A percentile compares a stretch with the other conserved stretches of the same genome.
Conservation (phyloP, 2,329 filamentous ascomycete genomes). For the Diplodia corticola region DNA sequence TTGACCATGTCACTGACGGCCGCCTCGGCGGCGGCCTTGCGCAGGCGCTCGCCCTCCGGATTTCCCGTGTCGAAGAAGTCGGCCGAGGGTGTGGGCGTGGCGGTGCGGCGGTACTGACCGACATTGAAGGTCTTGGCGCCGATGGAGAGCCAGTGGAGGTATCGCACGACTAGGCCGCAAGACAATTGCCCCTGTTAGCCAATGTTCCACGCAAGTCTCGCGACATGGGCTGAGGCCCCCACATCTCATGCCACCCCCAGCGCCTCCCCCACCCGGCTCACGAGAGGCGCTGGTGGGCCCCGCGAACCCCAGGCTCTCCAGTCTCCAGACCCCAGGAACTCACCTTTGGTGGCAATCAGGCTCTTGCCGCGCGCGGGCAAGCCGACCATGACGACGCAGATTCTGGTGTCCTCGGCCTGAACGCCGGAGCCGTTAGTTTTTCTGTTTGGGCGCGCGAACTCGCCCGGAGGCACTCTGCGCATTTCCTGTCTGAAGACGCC, state of each 20-base stretch:
- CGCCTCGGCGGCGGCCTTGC: conserved; percentile 84
- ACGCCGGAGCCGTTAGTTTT: conserved; percentile 65
- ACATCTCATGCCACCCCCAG: conserved; percentile 19
- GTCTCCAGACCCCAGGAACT: conserved; percentile 30
- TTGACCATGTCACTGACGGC: conserved; percentile 90
- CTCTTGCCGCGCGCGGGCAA: conserved; percentile 95
- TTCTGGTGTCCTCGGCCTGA: conserved; percentile 92
- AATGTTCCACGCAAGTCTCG: neutral
- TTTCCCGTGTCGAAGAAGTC: conserved; percentile 96
- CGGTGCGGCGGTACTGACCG: conserved; percentile 87
- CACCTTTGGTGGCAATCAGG: conserved; percentile 96
- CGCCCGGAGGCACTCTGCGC: conserved; percentile 44
- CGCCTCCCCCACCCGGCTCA: conserved; percentile 17
- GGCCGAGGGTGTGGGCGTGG: conserved; percentile 85
- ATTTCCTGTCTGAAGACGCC: conserved; percentile 42
- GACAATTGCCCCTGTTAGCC: conserved; percentile 11
- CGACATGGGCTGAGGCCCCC: conserved; percentile 15
- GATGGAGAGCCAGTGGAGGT: conserved; percentile 95
- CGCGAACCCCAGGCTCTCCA: conserved; percentile 12
- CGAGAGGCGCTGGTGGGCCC: conserved; percentile 15
- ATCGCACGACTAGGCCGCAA: conserved; percentile 56
- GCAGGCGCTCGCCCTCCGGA: conserved; percentile 83
- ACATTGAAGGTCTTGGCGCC: conserved; percentile 96
- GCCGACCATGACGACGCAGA: conserved; percentile 99
- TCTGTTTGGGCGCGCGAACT: conserved; percentile 46